Conservation (phyloP, 192 early-diverging fungal species). For the Coemansia sp. region DNA sequence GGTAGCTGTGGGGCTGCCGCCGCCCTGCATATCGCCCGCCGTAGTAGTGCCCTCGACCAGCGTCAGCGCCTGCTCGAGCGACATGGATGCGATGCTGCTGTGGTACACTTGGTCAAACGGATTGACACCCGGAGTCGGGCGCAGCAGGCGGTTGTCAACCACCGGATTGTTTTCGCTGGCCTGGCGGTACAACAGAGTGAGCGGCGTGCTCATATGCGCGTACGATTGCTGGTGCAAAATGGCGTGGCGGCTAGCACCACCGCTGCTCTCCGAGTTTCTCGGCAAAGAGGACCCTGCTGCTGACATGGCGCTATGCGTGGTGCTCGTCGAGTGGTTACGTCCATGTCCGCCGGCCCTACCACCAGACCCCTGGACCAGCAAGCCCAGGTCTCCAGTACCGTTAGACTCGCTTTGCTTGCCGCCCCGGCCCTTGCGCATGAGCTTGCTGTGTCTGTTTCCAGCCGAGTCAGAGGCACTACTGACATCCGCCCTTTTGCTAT, state of each 20-base stretch:
- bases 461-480: neutral
- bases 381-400: neutral
- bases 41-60: slow-evolving; percentile 25
- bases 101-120: slow-evolving; percentile 38
- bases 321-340: slow-evolving; percentile 22
- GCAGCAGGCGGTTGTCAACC: slow-evolving; percentile 1
- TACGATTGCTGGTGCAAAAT: neutral
- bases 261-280: slow-evolving; percentile 25
- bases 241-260: slow-evolving; percentile 1
- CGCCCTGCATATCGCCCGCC: neutral
- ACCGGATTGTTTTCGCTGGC: slow-evolving; percentile 1
- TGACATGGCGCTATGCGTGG: slow-evolving; percentile 14
- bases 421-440: slow-evolving; percentile 23
- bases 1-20: neutral
- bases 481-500: too few species aligned
- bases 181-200: neutral
- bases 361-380: neutral
- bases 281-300: neutral
- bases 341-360: slow-evolving; percentile 3
- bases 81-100: slow-evolving; percentile 26
- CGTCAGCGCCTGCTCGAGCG: slow-evolving; percentile 40
- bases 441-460: slow-evolving; percentile 16
- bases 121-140: slow-evolving; percentile 2
- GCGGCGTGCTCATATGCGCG: neutral
- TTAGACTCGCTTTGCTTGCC: slow-evolving; percentile 1